Evolutionary conservation across 2,329 filamentous ascomycete genomes (phyloP), one percentile per base, ranked within the genome.

Genomic region (Nemania abortiva): DNA sequence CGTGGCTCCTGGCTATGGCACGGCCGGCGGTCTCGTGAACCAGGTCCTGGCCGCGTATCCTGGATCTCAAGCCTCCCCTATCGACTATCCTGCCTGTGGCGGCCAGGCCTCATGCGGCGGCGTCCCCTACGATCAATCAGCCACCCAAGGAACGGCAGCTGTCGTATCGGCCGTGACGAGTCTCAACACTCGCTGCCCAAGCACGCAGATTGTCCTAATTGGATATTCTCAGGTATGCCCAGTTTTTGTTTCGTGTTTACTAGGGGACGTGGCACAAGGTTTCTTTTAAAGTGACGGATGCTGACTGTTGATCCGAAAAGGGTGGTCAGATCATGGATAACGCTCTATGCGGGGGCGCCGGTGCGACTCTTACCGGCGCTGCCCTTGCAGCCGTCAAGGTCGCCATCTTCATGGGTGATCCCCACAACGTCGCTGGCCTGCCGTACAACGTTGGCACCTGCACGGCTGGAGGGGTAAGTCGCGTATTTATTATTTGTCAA

Each of bases 281-380:
- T 18, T 22, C 10, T 27, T 2, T n/a, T n/a, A 42, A 27, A 29
- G 20, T 15, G 47, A 47, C n/a, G 37, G 10, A 24, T 56, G 45
- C 57, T 66, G 7, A 66, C 56, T 13, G 10, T 62, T 34, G n/a
- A 53, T 11, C 10, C 7, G 53, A 45, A 53, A 5, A 89, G 84
- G 88, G 88, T 54, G 87, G 85, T 50, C 86, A 90, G 79, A 90
- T 90, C 72, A 85, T 88, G 77, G 88, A 90, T 71, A 86, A 89
- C 72, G 88, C 87, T 6, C 79, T 90, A 49, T 90, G 88, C 73
- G 88, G 88, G 15, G 88, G 88, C 31, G 82, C 83, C 5, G 85
- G 86, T 66, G 76, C 79, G 4, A 84, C 79, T 45, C 78, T 86
- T 49, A 79, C 81, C 9, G 68, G 69, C 4, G 81, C 81, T 6